Percentiles rank a stretch among this genome's conserved stretches.
Evolutionary conservation across 345 rosid genomes (phyloP).

Genomic region (Citrus unshiu): DNA sequence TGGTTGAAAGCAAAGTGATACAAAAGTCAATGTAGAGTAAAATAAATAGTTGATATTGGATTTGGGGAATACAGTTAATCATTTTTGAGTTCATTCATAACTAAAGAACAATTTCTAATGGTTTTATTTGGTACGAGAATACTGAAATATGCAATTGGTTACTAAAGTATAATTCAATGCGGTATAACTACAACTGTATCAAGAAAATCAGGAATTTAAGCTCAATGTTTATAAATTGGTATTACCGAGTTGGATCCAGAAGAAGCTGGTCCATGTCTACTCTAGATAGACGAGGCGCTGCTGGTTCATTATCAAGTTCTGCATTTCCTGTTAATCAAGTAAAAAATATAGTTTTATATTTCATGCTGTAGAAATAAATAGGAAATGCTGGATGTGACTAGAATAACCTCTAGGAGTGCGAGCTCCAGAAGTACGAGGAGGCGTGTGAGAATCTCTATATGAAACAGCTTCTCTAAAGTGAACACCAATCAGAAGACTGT

Average conservation of each 20-base stretch:
- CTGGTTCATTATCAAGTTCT: constrained; percentile 33
- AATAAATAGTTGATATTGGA: not conserved
- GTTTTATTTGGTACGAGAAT: not conserved
- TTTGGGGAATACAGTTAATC: not conserved
- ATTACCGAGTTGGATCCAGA: constrained; percentile 65
- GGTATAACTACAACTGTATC: not conserved
- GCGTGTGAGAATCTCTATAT: constrained; percentile 31
- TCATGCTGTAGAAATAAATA: constrained; percentile 15
- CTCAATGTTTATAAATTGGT: not conserved
- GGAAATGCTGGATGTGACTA: constrained; percentile 7
- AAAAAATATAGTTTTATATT: not conserved
- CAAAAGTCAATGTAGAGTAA: not conserved
- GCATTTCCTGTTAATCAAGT: constrained; percentile 37
- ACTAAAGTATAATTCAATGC: not conserved
- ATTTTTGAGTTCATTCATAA: not conserved
- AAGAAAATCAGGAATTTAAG: not conserved
- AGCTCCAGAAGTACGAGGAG: constrained; percentile 48
- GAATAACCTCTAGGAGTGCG: constrained; percentile 64
- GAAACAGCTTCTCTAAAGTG: constrained; percentile 69
- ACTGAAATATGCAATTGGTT: not conserved
- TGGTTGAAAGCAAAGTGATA: not conserved
- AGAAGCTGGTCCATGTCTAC: constrained; percentile 54
- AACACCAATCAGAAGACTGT: constrained; percentile 84
- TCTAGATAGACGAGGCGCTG: constrained; percentile 48
- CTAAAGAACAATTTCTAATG: not conserved